Evolutionary conservation across 306 rosid genomes (phyloP), one percentile per base, ranked within the genome.

Genomic region (Sindora glabra): DNA sequence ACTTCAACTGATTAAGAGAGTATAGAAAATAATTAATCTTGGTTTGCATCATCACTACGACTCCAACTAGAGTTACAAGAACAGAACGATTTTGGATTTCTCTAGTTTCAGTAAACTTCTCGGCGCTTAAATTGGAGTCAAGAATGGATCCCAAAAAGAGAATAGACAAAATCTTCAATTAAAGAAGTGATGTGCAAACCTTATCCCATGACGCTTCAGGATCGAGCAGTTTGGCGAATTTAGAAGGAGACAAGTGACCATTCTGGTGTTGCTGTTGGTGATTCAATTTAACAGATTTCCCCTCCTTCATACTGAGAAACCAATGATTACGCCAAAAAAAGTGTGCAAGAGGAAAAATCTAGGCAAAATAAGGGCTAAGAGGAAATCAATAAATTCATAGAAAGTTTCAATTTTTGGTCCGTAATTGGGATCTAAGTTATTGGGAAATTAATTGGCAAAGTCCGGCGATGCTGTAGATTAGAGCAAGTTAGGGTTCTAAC

Each of bases 181-280:
- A 18, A 47, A 36, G 36, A 56, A 62, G 9, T 9, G 7, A 48
- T 60, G 74, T 3, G 14, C 37, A 23, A 65, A 94, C 99, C 99
- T 94, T 94, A 71, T 94, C 99, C 99, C 99, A 89, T 0, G 99
- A 89, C 69, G 97, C 94, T 71, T 94, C 99, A 9, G 99, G 97
- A 80, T 89, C 97, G 62, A 94, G 75, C 73, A 94, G 71, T 80
- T 86, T 89, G 47, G 97, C 88, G 69, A 89, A 79, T 78, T 78
- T 94, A 77, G 87, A 89, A 54, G 95, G 90, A 34, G 99, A 81
- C 52, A 80, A 80, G 77, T 94, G 99, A 18, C 97, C 99, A 40
- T 86, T 89, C 77, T 76, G 96, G 76, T 89, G 96, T 56, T 70
- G 87, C 38, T 26, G 81, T 33, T 60, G 88, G 24, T 72, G 78